Evolutionary conservation across 1,139 yeast genomes (phyloP), one percentile per base, ranked within the genome.

Genomic region (Kurtzmaniella quercitrusa): DNA sequence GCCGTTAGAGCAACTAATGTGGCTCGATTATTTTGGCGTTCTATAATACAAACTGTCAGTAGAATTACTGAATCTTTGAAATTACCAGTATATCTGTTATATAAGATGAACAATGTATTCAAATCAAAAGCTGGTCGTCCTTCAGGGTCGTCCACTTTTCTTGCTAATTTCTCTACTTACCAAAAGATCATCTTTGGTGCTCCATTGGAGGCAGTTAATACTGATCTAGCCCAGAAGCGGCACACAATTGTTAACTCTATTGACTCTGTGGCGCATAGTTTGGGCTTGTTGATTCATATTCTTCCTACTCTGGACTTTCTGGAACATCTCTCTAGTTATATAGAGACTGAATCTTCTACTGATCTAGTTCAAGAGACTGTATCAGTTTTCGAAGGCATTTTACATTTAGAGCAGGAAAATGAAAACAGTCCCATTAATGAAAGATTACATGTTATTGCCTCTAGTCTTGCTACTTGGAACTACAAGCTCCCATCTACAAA

Each of bases 211-310:
- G 60, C 66, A 8, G 48, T 69, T 0, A 50, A 50, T 19, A 50
- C 56, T 23, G 64, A 65, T 37, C 41, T 69, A 12, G 52, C 55
- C 7, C 16, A 37, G 0, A 65, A 60, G 38, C 59, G 57, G 37
- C 48, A 48, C 1, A 39, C 43, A 0, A 47, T 68, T 11, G 37
- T 48, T 3, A 14, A 47, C 1, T 45, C 63, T 11, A 60, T 63
- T 39, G 47, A 49, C 2, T 41, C 44, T 7, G 65, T 65, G 46
- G 64, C 71, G 1, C 50, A 53, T 27, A 56, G 55, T 31, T 45
- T 72, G n/a, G 76, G 76, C 0, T 52, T 53, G 9, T 44, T 71
- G 25, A 49, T 70, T 2, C 48, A 51, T 3, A 60, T 59, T 14
- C 38, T 65, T 7, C 72, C 74, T 2, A 40, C 25, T 2, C 18